Base-by-base conservation (phyloP, 495 filamentous ascomycete genomes). In the Massariosphaeria phaeospora region DNA sequence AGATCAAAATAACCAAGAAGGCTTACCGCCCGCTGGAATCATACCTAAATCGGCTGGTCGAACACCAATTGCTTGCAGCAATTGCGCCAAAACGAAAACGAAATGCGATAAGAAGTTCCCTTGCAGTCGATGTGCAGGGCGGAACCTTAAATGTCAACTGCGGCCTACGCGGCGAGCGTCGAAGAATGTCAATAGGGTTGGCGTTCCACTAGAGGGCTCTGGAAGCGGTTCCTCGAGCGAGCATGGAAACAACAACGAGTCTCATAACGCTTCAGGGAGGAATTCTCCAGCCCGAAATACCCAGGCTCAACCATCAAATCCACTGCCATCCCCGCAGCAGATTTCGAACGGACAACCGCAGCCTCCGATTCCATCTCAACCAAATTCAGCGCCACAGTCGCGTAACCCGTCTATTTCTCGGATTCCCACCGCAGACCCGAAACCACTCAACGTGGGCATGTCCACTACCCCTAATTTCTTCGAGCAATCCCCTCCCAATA, bases 61-160 rank as follows among this genome's bases (percentile, higher is more conserved):
- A 46, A 73, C 68, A 15, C 69, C 70, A 5, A 73, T 73, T 43
- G 70, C 70, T 5, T 73, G 70, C 62, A 68, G 61, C 52, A 73
- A 73, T 34, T 73, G 70, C 41, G 70, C 70, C 2, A 72, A 72
- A 52, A 72, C 70, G 0, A 73, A 73, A 68, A 83, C 81, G 4
- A 79, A 76, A n/a, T 86, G 83, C 61, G 83, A 86, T 61, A 84
- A 84, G 66, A 73, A 73, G 65, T 74, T 81, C 10, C 81, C 82
- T 9, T 84, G 80, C 63, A 72, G 73, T 35, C 70, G 81, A 52
- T 84, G 81, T 61, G 64, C 73, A 1, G 75, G 76, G 23, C 77
- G 83, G 62, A 78, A 78, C 59, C 70, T 84, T 11, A 51, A 68
- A 12, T 85, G 81, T 58, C 73, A 72, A 33, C 65, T 78, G 18